phyloP scores from a whole-genome alignment of 768 basidiomycete species.

The Tremella fuciformis region DNA sequence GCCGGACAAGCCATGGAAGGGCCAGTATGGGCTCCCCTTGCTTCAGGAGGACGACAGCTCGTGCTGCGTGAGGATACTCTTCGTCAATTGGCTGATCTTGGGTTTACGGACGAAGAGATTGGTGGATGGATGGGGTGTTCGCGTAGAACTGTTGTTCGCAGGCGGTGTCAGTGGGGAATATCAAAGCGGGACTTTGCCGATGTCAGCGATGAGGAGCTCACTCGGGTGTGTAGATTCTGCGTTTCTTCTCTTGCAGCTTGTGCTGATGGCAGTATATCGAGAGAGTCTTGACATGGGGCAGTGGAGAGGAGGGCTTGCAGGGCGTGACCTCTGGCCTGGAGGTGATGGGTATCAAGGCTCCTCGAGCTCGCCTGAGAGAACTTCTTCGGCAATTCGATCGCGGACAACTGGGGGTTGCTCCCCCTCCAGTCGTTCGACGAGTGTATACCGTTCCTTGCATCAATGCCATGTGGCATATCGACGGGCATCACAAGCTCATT shows the following conservation, averaged over 20 bases:
- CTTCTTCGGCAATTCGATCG: not conserved
- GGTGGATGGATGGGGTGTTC: not conserved
- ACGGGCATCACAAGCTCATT: too few species aligned
- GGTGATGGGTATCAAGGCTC: not conserved
- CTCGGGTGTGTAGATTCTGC: not conserved
- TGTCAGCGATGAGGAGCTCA: not conserved
- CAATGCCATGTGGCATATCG: constrained; percentile 54
- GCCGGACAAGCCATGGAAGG: not conserved
- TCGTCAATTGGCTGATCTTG: not conserved
- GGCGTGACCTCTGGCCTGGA: not conserved
- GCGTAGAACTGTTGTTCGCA: not conserved
- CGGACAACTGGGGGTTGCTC: not conserved
- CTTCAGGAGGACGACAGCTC: not conserved
- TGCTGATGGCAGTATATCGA: not conserved
- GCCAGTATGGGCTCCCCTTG: not conserved
- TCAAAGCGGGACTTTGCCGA: not conserved
- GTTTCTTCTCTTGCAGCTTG: not conserved
- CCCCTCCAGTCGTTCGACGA: not conserved
- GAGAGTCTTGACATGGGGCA: not conserved
- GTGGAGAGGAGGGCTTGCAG: constrained; percentile 6
- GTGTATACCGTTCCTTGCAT: constrained; percentile 51
- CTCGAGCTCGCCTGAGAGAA: not conserved
- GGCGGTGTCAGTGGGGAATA: not conserved
- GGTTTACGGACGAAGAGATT: not conserved
- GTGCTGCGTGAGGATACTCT: not conserved